Evolutionary conservation across 1,284 basidiomycete genomes (phyloP).

Genomic region (Heliocybe sulcata): DNA sequence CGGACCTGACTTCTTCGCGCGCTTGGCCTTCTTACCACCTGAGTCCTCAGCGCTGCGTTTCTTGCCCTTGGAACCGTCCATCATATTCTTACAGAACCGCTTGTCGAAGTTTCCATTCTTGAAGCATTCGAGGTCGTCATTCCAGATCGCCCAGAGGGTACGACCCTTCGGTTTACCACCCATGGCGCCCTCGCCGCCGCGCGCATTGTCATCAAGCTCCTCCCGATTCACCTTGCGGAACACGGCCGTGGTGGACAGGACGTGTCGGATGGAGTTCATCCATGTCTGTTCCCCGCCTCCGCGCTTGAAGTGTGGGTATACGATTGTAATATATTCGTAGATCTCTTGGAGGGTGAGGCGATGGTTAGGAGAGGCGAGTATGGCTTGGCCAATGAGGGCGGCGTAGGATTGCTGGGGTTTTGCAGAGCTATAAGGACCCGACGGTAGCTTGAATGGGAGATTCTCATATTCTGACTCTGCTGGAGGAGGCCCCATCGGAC

Average conservation of each 20-base stretch:
- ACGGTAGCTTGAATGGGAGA: slow-evolving; percentile 71
- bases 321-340: slow-evolving; percentile 91
- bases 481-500: slow-evolving; percentile 58
- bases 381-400: slow-evolving; percentile 92
- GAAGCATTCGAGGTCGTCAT: slow-evolving; percentile 66
- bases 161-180: slow-evolving; percentile 42
- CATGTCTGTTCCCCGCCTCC: slow-evolving; percentile 78
- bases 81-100: slow-evolving; percentile 58
- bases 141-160: slow-evolving; percentile 72
- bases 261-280: slow-evolving; percentile 90
- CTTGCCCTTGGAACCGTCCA: slow-evolving; percentile 31
- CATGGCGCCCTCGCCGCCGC: background rate
- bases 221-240: slow-evolving; percentile 68
- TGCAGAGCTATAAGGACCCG: slow-evolving; percentile 70
- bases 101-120: slow-evolving; percentile 66
- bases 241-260: slow-evolving; percentile 75
- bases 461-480: slow-evolving; percentile 51
- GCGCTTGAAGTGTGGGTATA: slow-evolving; percentile 89
- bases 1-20: slow-evolving; percentile 30
- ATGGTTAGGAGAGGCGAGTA: slow-evolving; percentile 78
- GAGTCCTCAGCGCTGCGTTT: slow-evolving; percentile 18
- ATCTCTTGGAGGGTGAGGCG: slow-evolving; percentile 92
- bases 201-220: slow-evolving; percentile 19
- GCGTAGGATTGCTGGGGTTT: slow-evolving; percentile 90
- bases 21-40: slow-evolving; percentile 38